Base-by-base conservation (phyloP, 176 grass and related monocot genomes). In the Lolium rigidum region DNA sequence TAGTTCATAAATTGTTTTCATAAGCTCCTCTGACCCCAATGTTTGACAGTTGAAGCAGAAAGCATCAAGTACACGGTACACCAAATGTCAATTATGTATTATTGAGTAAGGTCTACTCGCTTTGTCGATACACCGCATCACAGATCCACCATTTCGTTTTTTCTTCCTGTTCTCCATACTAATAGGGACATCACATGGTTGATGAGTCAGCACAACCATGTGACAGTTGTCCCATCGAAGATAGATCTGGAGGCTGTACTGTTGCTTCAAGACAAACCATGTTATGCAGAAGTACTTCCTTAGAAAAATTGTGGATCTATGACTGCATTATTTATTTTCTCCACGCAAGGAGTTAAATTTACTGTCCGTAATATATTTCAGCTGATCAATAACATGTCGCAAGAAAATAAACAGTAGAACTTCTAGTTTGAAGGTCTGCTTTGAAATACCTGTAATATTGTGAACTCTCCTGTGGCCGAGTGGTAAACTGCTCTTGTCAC, bases 111-210 rank as follows among this genome's bases (percentile, higher is more conserved):
- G 54, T 58, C 31, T 9, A 38, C 70, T 69, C 39, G 50, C 78
- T 21, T 86, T 55, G 83, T 90, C 71, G 79, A 78, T 77, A 52
- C 22, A 64, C 79, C 79, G 64, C 88, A 79, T 78, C 88, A 63
- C 83, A 82, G n/a, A 71, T 83, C 63, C 15, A 86, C 41, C 46
- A 35, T 13, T 78, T 82, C 2, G 4, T 55, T 20, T 86, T 63
- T 72, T 82, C 73, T 39, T 83, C 64, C 56, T 90, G 52, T 68
- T 83, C 46, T 61, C 64, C n/a, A 9, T 21, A 55, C 77, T 21
- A 31, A 71, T 54, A 44, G 62, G 52, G 83, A 78, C 46, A 65
- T 74, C 79, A 83, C 65, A 79, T 86, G 80, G 73, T 20, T 74
- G 87, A 66, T 68, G 84, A 82, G 52, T 82, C 71, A 86, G 78